phyloP scores from a whole-genome alignment of 208 protist genomes.

The Trypanosoma mega region DNA sequence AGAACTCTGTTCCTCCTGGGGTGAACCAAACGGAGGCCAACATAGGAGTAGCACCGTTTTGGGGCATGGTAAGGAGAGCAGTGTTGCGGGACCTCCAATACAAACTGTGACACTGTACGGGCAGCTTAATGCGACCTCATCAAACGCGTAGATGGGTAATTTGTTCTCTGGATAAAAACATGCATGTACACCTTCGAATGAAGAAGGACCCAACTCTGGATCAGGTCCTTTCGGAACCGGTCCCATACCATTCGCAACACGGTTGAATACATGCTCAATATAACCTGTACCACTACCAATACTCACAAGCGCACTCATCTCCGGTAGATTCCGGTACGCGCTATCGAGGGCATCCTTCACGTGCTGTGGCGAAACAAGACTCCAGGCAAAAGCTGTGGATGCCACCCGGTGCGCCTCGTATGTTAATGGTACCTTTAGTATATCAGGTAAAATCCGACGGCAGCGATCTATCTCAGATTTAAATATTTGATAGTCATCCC shows the following conservation, averaged over 20 bases:
- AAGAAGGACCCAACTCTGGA: slow-evolving; percentile 23
- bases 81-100: slow-evolving; percentile 64
- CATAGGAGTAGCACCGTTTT: slow-evolving; percentile 76
- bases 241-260: slow-evolving; percentile 68
- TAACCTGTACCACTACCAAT: slow-evolving; percentile 83
- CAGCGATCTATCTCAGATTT: slow-evolving; percentile 77
- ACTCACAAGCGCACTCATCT: slow-evolving; percentile 64
- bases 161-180: slow-evolving; percentile 38
- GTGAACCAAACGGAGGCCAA: slow-evolving; percentile 89
- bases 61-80: slow-evolving; percentile 76
- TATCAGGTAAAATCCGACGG: slow-evolving; percentile 58
- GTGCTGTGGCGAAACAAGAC: slow-evolving; percentile 68
- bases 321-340: slow-evolving; percentile 44
- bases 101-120: slow-evolving; percentile 84
- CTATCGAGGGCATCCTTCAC: slow-evolving; percentile 70
- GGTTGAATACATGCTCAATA: slow-evolving; percentile 89
- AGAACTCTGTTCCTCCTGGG: slow-evolving; percentile 84
- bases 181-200: slow-evolving; percentile 71
- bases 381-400: slow-evolving; percentile 82
- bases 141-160: slow-evolving; percentile 80
- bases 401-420: slow-evolving; percentile 84
- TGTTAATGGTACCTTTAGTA: slow-evolving; percentile 80
- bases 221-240: slow-evolving; percentile 24
- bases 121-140: slow-evolving; percentile 65
- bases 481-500: slow-evolving; percentile 87